A percentile compares a stretch with the other conserved stretches of the same genome.
These are phyloP conservation scores for Entamoeba dispar DNA, from an alignment of 208 protist species.

Conservation along the genomic window DNA sequence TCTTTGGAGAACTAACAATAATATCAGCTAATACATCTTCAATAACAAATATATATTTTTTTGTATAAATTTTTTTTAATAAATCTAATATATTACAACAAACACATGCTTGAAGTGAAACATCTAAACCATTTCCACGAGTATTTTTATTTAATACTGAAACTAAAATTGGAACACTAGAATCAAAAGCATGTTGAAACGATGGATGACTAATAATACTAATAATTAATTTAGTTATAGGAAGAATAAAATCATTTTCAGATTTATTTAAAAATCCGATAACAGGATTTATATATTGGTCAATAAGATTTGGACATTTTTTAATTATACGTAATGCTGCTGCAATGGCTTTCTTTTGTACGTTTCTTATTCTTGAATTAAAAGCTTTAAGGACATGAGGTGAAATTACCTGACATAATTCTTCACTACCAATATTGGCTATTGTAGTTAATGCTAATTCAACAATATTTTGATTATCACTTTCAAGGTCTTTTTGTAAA, in stretches of 20 bases:
- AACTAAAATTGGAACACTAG: neutral
- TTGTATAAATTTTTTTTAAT: neutral
- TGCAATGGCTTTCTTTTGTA: conserved; percentile 73
- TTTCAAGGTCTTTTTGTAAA: conserved; percentile 44
- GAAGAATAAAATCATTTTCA: conserved; percentile 27
- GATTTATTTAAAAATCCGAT: conserved; percentile 40
- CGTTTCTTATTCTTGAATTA: conserved; percentile 51
- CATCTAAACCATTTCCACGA: neutral
- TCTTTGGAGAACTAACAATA: neutral
- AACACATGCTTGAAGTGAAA: neutral
- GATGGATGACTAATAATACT: neutral
- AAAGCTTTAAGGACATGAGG: conserved; percentile 66
- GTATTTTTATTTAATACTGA: neutral
- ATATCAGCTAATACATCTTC: neutral
- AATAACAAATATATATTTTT: neutral
- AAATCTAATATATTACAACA: neutral
- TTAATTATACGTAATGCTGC: conserved; percentile 51
- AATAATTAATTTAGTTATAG: neutral
- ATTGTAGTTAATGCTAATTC: conserved; percentile 56
- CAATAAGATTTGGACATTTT: conserved; percentile 71
- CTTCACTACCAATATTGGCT: conserved; percentile 61
- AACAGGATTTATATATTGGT: conserved; percentile 62
- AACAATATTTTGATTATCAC: conserved; percentile 47
- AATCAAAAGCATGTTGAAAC: neutral
- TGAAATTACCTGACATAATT: conserved; percentile 77